phyloP scores from a whole-genome alignment of 2,329 filamentous ascomycete genomes.

The Stylonectria norvegica region DNA sequence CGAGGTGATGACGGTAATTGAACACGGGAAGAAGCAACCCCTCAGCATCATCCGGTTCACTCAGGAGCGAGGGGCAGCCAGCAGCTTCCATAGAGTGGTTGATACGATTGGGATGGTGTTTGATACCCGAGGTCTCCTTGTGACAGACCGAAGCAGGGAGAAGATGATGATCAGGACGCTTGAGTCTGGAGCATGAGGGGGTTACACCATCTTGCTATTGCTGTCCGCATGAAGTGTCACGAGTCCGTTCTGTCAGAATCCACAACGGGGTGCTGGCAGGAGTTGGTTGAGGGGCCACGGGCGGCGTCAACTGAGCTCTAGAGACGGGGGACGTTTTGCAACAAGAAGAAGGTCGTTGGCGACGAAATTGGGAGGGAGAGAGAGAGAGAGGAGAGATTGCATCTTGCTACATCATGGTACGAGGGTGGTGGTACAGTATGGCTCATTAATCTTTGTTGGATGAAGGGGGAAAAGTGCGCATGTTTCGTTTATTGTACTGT shows the following conservation, averaged over 20 bases:
- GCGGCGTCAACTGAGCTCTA: no score
- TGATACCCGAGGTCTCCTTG: constrained; percentile 60
- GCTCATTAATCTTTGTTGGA: no score
- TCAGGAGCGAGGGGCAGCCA: constrained; percentile 87
- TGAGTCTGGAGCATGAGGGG: constrained; percentile 41
- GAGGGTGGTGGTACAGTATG: no score
- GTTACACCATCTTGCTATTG: constrained; percentile 3
- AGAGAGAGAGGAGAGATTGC: no score
- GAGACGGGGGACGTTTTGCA: constrained; percentile 10
- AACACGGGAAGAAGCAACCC: constrained; percentile 73
- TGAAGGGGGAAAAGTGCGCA: no score
- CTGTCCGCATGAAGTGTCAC: not conserved
- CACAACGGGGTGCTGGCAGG: constrained; percentile 14
- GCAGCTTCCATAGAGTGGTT: constrained; percentile 80
- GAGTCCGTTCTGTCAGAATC: constrained; percentile 4
- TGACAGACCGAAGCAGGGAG: constrained; percentile 62
- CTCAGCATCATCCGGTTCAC: constrained; percentile 82
- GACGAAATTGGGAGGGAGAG: no score
- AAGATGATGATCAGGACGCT: constrained; percentile 73
- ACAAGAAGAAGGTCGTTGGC: no score
- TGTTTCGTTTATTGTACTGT: no score
- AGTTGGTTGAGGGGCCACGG: no score
- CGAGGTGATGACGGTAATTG: constrained; percentile 84
- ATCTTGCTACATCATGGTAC: no score
- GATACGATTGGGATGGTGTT: constrained; percentile 72